A percentile compares a stretch with the other conserved stretches of the same genome.
These are phyloP conservation scores for Pyrenophora tritici-repentis DNA, from an alignment of 2,329 filamentous ascomycete species.

Conservation along the genomic window DNA sequence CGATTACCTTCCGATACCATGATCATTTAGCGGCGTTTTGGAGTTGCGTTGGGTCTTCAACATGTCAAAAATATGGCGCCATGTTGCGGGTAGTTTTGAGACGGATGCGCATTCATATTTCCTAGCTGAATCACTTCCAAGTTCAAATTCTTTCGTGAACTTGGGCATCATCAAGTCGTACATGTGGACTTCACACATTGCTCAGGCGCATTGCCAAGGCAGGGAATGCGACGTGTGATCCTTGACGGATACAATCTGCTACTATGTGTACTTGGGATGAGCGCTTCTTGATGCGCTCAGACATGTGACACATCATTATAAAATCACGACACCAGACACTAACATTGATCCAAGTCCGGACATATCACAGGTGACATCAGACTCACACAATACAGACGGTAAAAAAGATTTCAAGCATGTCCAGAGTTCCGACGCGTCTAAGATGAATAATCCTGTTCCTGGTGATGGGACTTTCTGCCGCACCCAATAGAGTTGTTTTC, in stretches of 20 bases:
- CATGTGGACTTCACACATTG: neutral
- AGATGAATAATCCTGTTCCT: constrained; percentile 1
- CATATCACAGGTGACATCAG: too few relatives aligned
- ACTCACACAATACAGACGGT: neutral
- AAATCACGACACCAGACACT: neutral
- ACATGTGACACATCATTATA: too few relatives aligned
- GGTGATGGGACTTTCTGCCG: constrained; percentile 8
- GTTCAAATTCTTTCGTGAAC: constrained; percentile 6
- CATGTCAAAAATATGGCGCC: constrained; percentile 34
- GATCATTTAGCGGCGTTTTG: constrained; percentile 42
- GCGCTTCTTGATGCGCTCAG: too few relatives aligned
- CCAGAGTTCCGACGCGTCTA: neutral
- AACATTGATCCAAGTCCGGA: neutral
- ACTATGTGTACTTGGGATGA: too few relatives aligned
- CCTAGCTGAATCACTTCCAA: constrained; percentile 16
- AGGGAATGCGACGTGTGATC: neutral
- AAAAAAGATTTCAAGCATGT: constrained; percentile 4
- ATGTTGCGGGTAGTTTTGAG: constrained; percentile 14
- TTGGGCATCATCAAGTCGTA: neutral
- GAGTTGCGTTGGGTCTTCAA: constrained; percentile 33
- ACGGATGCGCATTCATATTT: constrained; percentile 10
- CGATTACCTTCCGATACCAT: constrained; percentile 40
- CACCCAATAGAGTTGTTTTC: constrained; percentile 13
- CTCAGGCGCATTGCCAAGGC: neutral
- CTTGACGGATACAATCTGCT: too few relatives aligned